These are phyloP conservation scores for Ramaria rubella DNA, from an alignment of 768 basidiomycete species.

Conservation along the genomic window DNA sequence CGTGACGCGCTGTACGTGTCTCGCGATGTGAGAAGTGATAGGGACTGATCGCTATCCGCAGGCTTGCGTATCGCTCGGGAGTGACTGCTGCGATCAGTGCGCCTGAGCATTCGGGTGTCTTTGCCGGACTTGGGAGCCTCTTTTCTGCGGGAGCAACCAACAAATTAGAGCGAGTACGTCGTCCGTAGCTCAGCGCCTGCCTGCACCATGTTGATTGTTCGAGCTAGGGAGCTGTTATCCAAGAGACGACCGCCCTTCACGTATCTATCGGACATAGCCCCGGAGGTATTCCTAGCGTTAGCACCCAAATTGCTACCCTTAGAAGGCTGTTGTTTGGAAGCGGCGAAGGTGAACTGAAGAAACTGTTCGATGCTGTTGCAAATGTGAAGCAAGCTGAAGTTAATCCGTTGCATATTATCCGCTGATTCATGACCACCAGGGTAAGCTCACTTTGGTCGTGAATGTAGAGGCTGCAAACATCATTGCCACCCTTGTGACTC, in stretches of 20 bases:
- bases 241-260: constrained; percentile 61
- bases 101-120: constrained; percentile 50
- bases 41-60: constrained; percentile 22
- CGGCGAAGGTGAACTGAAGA: constrained; percentile 11
- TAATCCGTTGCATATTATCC: not conserved
- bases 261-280: constrained; percentile 33
- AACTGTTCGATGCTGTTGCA: not conserved
- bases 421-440: constrained; percentile 4
- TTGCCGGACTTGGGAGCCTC: constrained; percentile 55
- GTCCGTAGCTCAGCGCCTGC: no score
- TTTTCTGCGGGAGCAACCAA: constrained; percentile 55
- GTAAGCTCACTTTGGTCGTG: constrained; percentile 32
- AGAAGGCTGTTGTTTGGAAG: constrained; percentile 24
- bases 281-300: constrained; percentile 24
- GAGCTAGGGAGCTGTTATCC: constrained; percentile 50
- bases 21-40: no score
- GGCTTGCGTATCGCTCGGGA: constrained; percentile 66
- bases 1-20: constrained; percentile 1
- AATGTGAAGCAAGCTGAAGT: constrained; percentile 30
- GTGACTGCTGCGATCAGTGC: constrained; percentile 64
- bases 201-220: not conserved
- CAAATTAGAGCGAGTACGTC: constrained; percentile 37
- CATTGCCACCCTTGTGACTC: constrained; percentile 59
- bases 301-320: constrained; percentile 31
- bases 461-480: constrained; percentile 64